Percentiles rank a stretch among this genome's conserved stretches.
phyloP scores from a whole-genome alignment of 1,284 basidiomycete species.

The Tylopilus orsonianus region DNA sequence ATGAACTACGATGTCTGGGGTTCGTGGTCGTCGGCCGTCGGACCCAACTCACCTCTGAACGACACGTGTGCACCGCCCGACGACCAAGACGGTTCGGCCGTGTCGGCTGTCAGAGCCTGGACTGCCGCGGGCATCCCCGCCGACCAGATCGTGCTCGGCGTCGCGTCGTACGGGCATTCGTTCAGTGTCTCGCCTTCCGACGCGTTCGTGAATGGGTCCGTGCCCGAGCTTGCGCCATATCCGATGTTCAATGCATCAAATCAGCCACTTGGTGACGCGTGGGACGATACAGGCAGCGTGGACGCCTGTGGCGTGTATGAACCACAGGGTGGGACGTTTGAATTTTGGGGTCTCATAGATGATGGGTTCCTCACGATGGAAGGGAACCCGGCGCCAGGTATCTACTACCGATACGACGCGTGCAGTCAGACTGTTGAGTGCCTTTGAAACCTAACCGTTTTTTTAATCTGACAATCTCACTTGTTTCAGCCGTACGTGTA shows the following conservation, averaged over 20 bases:
- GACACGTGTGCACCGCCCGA: conserved; percentile 55
- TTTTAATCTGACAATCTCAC: background rate
- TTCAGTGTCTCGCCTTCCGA: conserved; percentile 36
- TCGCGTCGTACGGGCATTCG: conserved; percentile 56
- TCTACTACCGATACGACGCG: conserved; percentile 14
- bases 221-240: conserved; percentile 33
- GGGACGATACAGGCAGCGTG: conserved; percentile 36
- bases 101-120: conserved; percentile 61
- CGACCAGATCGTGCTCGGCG: conserved; percentile 63
- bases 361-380: conserved; percentile 40
- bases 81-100: conserved; percentile 61
- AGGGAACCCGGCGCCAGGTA: conserved; percentile 39
- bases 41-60: conserved; percentile 70
- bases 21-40: conserved; percentile 32
- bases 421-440: conserved; percentile 6
- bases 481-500: conserved; percentile 46
- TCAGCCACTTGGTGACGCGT: conserved; percentile 43
- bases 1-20: conserved; percentile 67
- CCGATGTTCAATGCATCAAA: conserved; percentile 38
- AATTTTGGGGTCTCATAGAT: conserved; percentile 43
- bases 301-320: conserved; percentile 41
- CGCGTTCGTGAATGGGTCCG: conserved; percentile 29
- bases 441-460: background rate
- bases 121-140: conserved; percentile 59
- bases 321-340: conserved; percentile 39